These are phyloP conservation scores for Xylaria acuta DNA, from an alignment of 495 filamentous ascomycete species.

Conservation along the genomic window DNA sequence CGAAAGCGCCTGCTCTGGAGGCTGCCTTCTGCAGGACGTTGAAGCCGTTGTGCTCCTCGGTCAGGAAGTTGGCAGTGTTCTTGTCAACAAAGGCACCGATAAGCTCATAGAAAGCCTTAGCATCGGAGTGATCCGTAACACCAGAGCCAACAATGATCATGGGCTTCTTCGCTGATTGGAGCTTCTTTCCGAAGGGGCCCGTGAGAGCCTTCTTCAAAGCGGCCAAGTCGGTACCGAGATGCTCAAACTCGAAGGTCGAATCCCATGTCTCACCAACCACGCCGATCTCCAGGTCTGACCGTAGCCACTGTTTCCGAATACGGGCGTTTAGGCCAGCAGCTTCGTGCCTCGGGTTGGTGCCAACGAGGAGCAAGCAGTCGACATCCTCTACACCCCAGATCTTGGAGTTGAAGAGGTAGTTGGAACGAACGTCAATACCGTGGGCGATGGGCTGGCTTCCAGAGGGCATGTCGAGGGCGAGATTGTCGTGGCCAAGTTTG, in stretches of 20 bases:
- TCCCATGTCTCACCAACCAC: conserved; percentile 91
- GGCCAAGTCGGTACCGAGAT: conserved; percentile 78
- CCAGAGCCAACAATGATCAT: conserved; percentile 96
- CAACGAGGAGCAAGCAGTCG: conserved; percentile 88
- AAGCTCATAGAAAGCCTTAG: conserved; percentile 89
- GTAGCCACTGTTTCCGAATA: conserved; percentile 96
- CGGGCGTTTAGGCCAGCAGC: conserved; percentile 93
- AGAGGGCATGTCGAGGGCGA: conserved; percentile 87
- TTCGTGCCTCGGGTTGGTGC: conserved; percentile 93
- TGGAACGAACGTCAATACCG: conserved; percentile 91
- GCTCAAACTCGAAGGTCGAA: conserved; percentile 90
- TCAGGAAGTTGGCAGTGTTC: conserved; percentile 84
- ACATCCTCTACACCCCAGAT: conserved; percentile 93
- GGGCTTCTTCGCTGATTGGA: conserved; percentile 83
- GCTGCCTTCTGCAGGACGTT: conserved; percentile 94
- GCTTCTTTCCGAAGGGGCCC: conserved; percentile 90
- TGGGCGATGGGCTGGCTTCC: conserved; percentile 87
- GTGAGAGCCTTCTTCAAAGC: conserved; percentile 82
- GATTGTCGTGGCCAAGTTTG: conserved; percentile 93
- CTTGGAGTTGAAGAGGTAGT: conserved; percentile 95
- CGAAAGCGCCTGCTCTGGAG: conserved; percentile 89
- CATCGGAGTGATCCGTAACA: conserved; percentile 85
- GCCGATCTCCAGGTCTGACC: conserved; percentile 91
- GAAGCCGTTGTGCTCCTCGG: conserved; percentile 94
- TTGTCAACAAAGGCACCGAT: conserved; percentile 91